Evolutionary conservation across 495 filamentous ascomycete species (phyloP).

Genomic region (Aspergillus avenaceus): DNA sequence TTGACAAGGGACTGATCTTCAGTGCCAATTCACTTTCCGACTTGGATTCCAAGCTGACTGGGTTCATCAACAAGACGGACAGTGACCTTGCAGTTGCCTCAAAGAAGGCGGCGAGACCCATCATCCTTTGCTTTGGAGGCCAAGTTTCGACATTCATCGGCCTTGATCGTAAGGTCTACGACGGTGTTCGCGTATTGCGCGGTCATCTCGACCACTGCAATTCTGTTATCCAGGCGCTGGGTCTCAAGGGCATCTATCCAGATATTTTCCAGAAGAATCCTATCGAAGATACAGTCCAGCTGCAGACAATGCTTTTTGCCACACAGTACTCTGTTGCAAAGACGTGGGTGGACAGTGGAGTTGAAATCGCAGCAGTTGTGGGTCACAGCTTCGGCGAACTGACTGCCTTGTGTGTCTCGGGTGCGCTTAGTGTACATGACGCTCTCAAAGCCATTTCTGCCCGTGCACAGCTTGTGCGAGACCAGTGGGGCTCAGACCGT

Average conservation of each 20-base stretch:
- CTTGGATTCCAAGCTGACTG: neutral
- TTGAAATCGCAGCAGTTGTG: conserved; percentile 23
- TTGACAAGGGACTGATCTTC: neutral
- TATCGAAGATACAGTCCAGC: conserved; percentile 28
- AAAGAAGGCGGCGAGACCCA: conserved; percentile 18
- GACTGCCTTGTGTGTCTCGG: conserved; percentile 33
- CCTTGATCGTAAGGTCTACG: conserved; percentile 23
- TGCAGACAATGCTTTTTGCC: conserved; percentile 41
- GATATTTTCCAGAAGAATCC: conserved; percentile 37
- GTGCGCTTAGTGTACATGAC: conserved; percentile 26
- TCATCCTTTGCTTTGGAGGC: conserved; percentile 51
- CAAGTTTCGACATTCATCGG: conserved; percentile 41
- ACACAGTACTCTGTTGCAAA: conserved; percentile 43
- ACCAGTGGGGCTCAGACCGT: conserved; percentile 40
- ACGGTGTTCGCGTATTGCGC: conserved; percentile 30
- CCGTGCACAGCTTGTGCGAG: conserved; percentile 37
- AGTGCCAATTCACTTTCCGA: neutral
- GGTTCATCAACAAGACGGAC: no score
- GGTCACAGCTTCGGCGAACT: conserved; percentile 50
- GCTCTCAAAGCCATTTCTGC: conserved; percentile 34
- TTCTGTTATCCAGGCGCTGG: conserved; percentile 13
- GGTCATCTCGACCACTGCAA: neutral
- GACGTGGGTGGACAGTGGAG: conserved; percentile 43
- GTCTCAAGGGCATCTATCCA: conserved; percentile 37
- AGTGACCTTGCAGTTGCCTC: no score